Evolutionary conservation across 164 flowering plant species (phyloP).

Genomic region (Annona squamosa): DNA sequence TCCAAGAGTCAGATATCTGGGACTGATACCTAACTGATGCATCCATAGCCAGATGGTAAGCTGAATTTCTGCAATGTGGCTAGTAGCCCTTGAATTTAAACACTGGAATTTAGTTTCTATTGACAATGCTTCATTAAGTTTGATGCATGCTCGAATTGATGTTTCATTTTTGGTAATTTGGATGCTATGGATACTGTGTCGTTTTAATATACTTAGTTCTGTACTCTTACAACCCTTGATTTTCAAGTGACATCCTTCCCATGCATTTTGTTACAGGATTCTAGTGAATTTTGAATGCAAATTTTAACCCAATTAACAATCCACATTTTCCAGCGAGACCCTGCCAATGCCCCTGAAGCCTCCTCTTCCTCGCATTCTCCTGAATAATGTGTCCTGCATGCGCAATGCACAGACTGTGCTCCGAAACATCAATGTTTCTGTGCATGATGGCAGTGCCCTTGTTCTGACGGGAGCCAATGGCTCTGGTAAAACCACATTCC

Average conservation of each 20-base stretch:
- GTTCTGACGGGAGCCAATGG: slow-evolving; percentile 80
- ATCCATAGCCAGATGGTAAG: background rate
- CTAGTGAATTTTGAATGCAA: background rate
- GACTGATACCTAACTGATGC: background rate
- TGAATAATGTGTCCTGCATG: slow-evolving; percentile 88
- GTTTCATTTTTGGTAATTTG: background rate
- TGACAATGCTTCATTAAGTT: background rate
- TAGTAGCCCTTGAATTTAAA: background rate
- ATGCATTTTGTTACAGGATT: background rate
- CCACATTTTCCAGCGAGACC: background rate
- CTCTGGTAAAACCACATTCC: slow-evolving; percentile 79
- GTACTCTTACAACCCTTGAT: background rate
- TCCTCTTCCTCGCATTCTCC: slow-evolving; percentile 66
- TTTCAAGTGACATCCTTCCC: background rate
- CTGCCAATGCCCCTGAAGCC: slow-evolving; percentile 49
- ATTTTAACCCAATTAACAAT: background rate
- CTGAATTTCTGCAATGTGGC: background rate
- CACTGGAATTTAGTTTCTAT: background rate
- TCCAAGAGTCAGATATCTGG: background rate
- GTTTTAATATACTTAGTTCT: background rate
- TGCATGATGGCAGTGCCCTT: slow-evolving; percentile 82
- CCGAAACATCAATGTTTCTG: slow-evolving; percentile 61
- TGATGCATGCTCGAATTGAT: background rate
- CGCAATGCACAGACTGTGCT: slow-evolving; percentile 77
- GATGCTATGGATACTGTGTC: background rate